Evolutionary conservation across 306 rosid species (phyloP), one percentile per base, ranked within the genome.

Genomic region (Vicia villosa): DNA sequence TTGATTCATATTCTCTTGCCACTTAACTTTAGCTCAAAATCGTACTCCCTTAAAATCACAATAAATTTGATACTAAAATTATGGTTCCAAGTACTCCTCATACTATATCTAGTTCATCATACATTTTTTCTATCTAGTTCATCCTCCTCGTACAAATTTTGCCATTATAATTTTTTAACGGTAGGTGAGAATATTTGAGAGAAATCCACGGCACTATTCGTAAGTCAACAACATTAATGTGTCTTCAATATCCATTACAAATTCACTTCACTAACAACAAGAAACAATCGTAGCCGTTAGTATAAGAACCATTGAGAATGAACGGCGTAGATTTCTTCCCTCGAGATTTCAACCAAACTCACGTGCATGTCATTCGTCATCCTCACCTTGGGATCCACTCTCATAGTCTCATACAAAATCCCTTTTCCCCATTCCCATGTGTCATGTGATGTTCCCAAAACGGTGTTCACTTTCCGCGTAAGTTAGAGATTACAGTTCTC

Each of bases 361-460:
- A 78, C 77, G 74, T 78, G 69, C 57, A 45, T 47, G 56, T 13
- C 63, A 65, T 77, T 57, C 57, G 10, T 16, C 24, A 17, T 36
- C 73, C 22, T 54, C 54, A 5, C 38, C 57, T 45, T 66, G 74
- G 81, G 81, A 77, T 71, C 77, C 73, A 64, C 20, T 56, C 41
- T 38, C 49, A 59, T 8, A 64, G n/a, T 56, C 41, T 38, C 49
- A 59, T 8, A 4, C 2, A 26, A 45, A 67, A 77, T 63, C 73
- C 36, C 49, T 32, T 47, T 19, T 16, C 42, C 47, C 59, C 66
- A 52, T 62, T 42, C 66, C 67, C 59, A 55, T 63, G 37, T 32
- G 37, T 32, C 37, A 28, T 24, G 19, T 46, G 4, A 46, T 15
- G 52, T 46, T 9, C 63, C 15, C 6, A 0, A 15, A 36, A 54